Conservation (phyloP, 2,329 filamentous ascomycete genomes). For the Scedosporium minutisporum region DNA sequence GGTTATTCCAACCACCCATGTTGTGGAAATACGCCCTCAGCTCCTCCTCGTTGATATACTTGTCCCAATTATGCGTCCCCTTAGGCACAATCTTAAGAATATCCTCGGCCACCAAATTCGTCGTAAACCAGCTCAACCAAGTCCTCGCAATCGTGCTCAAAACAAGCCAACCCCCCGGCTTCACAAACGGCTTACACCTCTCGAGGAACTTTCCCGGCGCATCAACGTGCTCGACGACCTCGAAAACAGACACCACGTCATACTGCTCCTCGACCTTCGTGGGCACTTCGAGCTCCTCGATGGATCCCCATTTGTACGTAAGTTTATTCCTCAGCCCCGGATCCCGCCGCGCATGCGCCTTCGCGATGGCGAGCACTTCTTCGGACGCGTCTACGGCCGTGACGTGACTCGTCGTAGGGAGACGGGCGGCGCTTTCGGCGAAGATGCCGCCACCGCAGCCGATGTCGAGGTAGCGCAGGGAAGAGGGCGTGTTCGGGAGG, state of each 20-base stretch:
- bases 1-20: slow-evolving; percentile 48
- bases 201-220: slow-evolving; percentile 65
- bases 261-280: slow-evolving; percentile 36
- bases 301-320: slow-evolving; percentile 62
- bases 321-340: slow-evolving; percentile 57
- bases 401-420: slow-evolving; percentile 53
- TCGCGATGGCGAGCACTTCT: slow-evolving; percentile 65
- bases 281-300: slow-evolving; percentile 56
- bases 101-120: slow-evolving; percentile 86
- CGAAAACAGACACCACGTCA: slow-evolving; percentile 81
- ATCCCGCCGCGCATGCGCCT: slow-evolving; percentile 64
- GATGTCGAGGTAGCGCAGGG: slow-evolving; percentile 71
- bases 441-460: slow-evolving; percentile 97
- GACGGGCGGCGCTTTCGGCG: slow-evolving; percentile 71
- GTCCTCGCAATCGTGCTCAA: slow-evolving; percentile 88
- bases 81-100: slow-evolving; percentile 76
- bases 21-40: slow-evolving; percentile 46
- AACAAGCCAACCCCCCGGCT: slow-evolving; percentile 86
- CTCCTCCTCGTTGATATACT: slow-evolving; percentile 87
- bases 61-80: slow-evolving; percentile 92
- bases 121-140: slow-evolving; percentile 82
- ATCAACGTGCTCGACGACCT: slow-evolving; percentile 89
- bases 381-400: slow-evolving; percentile 71
- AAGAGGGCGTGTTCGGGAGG: slow-evolving; percentile 18
- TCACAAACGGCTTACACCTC: slow-evolving; percentile 63